Evolutionary conservation across 495 filamentous ascomycete species (phyloP), one percentile per base, ranked within the genome.

Genomic region (Parmelia sp.): DNA sequence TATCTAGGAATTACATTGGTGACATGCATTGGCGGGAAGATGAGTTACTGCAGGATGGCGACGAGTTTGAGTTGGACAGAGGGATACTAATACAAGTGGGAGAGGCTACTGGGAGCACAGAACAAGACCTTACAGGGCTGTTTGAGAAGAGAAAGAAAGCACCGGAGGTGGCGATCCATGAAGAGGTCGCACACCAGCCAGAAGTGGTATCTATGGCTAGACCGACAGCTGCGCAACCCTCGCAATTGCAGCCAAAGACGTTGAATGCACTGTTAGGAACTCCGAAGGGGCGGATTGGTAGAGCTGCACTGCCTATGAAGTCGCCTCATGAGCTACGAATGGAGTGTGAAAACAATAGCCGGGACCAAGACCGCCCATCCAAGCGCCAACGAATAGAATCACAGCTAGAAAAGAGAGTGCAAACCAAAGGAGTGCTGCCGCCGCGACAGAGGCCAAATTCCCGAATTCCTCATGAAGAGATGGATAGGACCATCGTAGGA

Each of bases 21-120:
- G 92, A 97, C 70, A 84, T 83, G 33, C 90, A 96, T 71, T 94
- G 89, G 89, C 84, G 83, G 45, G 81, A 87, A 27, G 80, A 80
- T 57, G 82, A 80, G 57, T 79, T 82, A 14, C 70, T 89, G 5
- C 82, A 88, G 36, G 87, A 86, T 65, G 92, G 92, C 21, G 91
- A 96, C 67, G 91, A 96, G 70, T 69, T 97, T 31, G 80, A 86
- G 64, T 78, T 96, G 64, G 91, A 97, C 55, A 85, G 86, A 66
- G 86, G 85, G 12, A 81, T 87, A 14, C 76, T 96, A 59, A 86
- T 96, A 39, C 85, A 96, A 71, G 89, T 96, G 12, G 81, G 81
- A 53, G 91, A 96, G 69, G 81, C 78, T 39, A 79, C 89, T 21
- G 89, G 85, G n/a, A 83, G 77, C 15, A 84, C 80, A 2, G 82